These are phyloP conservation scores for Metschnikowia noctiluminum DNA, from an alignment of 805 yeast genomes.

Conservation along the genomic window DNA sequence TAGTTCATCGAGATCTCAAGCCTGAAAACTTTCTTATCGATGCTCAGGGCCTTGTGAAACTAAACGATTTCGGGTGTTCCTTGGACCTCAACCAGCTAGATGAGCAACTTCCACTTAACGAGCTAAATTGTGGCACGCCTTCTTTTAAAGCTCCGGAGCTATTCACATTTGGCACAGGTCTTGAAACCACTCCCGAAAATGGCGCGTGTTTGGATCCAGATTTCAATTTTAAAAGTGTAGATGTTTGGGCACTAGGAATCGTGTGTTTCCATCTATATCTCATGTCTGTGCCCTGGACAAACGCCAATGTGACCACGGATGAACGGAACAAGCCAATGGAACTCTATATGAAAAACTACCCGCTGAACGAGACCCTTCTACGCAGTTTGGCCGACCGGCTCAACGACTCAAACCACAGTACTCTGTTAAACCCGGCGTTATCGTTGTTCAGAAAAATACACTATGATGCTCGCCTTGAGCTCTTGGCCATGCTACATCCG, in stretches of 20 bases:
- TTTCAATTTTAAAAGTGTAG: constrained; percentile 35
- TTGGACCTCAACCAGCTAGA: constrained; percentile 27
- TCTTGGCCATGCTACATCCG: constrained; percentile 36
- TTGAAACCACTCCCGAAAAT: background rate
- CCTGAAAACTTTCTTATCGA: constrained; percentile 54
- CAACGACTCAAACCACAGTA: constrained; percentile 20
- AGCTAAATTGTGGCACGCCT: constrained; percentile 44
- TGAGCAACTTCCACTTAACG: constrained; percentile 19
- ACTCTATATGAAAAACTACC: constrained; percentile 27
- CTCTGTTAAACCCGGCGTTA: constrained; percentile 30
- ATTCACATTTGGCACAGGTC: constrained; percentile 19
- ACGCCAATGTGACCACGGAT: constrained; percentile 27
- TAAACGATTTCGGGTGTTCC: constrained; percentile 53
- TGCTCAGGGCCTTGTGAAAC: constrained; percentile 40
- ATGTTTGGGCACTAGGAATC: constrained; percentile 53
- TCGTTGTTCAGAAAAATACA: constrained; percentile 33
- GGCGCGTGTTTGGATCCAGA: background rate
- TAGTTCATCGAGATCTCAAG: constrained; percentile 52
- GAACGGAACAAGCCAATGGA: constrained; percentile 20
- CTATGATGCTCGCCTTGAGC: constrained; percentile 33
- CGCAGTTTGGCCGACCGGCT: constrained; percentile 23
- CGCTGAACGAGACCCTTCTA: constrained; percentile 22
- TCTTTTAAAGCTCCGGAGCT: constrained; percentile 57
- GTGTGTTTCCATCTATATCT: constrained; percentile 44
- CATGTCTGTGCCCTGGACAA: constrained; percentile 48